Evolutionary conservation across 805 yeast species (phyloP).

Genomic region (Suhomyces xylopsoci): DNA sequence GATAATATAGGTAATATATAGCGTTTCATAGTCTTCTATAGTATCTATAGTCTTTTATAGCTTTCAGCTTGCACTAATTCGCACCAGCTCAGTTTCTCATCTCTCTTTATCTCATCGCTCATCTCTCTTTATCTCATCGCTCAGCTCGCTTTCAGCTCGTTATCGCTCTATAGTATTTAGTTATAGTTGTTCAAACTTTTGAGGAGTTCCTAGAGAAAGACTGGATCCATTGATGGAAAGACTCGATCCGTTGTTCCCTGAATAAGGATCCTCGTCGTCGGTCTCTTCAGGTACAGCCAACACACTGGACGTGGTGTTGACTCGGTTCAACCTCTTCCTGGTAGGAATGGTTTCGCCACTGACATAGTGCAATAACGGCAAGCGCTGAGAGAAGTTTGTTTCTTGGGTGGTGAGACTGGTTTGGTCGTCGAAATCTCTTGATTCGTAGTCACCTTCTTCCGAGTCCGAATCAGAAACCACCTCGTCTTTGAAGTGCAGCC

Average conservation of each 20-base stretch:
- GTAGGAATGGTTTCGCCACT: slow-evolving; percentile 15
- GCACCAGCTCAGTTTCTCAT: too few relatives aligned
- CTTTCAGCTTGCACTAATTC: too few relatives aligned
- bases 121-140: too few relatives aligned
- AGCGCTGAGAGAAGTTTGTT: slow-evolving; percentile 21
- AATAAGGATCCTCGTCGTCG: background rate
- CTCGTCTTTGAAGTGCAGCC: background rate
- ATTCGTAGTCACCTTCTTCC: background rate
- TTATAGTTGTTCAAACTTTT: background rate
- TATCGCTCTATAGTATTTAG: too few relatives aligned
- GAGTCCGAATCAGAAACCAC: background rate
- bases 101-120: too few relatives aligned
- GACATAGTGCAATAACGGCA: slow-evolving; percentile 24
- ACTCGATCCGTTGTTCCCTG: background rate
- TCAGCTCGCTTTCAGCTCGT: too few relatives aligned
- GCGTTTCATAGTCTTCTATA: too few relatives aligned
- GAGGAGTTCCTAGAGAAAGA: background rate
- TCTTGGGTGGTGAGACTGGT: slow-evolving; percentile 15
- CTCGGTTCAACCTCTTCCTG: background rate
- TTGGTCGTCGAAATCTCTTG: slow-evolving; percentile 9
- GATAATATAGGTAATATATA: too few relatives aligned
- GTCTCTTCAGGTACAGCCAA: background rate
- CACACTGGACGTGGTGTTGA: background rate
- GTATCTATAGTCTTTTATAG: too few relatives aligned
- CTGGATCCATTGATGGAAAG: background rate